phyloP scores from a whole-genome alignment of 768 basidiomycete species.

The Cyclocybe cylindracea region DNA sequence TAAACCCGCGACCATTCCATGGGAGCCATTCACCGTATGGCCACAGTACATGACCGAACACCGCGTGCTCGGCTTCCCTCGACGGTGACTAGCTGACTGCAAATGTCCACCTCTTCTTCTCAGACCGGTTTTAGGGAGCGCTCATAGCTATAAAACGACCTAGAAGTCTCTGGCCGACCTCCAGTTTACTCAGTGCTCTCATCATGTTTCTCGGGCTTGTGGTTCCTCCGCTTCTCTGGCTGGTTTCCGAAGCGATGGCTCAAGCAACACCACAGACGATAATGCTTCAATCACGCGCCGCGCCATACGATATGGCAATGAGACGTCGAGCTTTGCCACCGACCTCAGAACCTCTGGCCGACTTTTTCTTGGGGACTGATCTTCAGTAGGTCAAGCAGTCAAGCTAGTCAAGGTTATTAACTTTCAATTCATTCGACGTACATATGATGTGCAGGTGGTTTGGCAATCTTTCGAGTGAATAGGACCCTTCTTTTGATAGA shows the following conservation, averaged over 20 bases:
- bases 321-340: conserved; percentile 39
- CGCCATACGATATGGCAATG: conserved; percentile 17
- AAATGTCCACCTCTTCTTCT: too few species aligned
- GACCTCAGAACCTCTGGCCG: conserved; percentile 43
- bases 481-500: background rate
- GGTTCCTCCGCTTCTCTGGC: conserved; percentile 7
- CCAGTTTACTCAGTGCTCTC: conserved; percentile 1
- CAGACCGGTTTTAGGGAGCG: too few species aligned
- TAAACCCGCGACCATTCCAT: too few species aligned
- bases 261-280: conserved; percentile 32
- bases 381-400: conserved; percentile 42
- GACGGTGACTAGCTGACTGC: too few species aligned
- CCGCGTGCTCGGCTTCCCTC: too few species aligned
- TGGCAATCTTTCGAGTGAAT: conserved; percentile 31
- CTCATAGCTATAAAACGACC: background rate
- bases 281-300: conserved; percentile 25
- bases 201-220: background rate
- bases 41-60: too few species aligned
- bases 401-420: background rate
- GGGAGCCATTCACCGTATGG: too few species aligned
- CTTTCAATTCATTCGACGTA: background rate
- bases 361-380: conserved; percentile 59
- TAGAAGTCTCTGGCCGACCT: background rate
- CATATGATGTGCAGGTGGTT: conserved; percentile 41
- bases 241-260: conserved; percentile 1